Evolutionary conservation across 208 protist genomes (phyloP).

Genomic region (Trypanosoma theileri): DNA sequence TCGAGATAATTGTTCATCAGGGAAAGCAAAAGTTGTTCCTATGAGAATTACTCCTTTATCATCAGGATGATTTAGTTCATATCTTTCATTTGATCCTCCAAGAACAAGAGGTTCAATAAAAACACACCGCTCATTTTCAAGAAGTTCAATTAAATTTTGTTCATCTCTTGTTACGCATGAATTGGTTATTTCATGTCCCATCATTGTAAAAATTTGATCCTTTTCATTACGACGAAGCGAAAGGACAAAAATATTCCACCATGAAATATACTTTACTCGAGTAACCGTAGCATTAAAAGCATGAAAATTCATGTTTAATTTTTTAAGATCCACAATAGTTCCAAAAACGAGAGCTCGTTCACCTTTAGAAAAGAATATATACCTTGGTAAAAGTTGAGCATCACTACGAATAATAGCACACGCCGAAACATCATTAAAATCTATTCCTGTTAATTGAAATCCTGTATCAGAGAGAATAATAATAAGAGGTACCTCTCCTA

Average conservation of each 20-base stretch:
- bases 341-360: constrained; percentile 27
- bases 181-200: constrained; percentile 16
- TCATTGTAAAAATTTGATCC: constrained; percentile 56
- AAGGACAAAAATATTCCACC: constrained; percentile 59
- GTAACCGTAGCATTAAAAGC: constrained; percentile 64
- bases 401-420: constrained; percentile 29
- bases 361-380: constrained; percentile 31
- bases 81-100: constrained; percentile 26
- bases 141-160: constrained; percentile 29
- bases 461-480: constrained; percentile 41
- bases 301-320: constrained; percentile 50
- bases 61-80: constrained; percentile 3
- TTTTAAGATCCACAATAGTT: constrained; percentile 39
- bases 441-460: constrained; percentile 49
- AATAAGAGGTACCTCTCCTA: constrained; percentile 61
- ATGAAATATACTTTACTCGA: constrained; percentile 43
- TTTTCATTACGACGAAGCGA: constrained; percentile 52
- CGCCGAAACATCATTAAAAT: constrained; percentile 29
- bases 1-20: constrained; percentile 28
- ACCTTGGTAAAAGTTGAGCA: constrained; percentile 8
- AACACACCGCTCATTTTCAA: constrained; percentile 83
- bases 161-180: constrained; percentile 1
- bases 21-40: constrained; percentile 81
- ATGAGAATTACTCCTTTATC: constrained; percentile 46
- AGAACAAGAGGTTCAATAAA: constrained; percentile 66